Conservation (phyloP, 2,329 filamentous ascomycete species). For the Truncatella angustata region DNA sequence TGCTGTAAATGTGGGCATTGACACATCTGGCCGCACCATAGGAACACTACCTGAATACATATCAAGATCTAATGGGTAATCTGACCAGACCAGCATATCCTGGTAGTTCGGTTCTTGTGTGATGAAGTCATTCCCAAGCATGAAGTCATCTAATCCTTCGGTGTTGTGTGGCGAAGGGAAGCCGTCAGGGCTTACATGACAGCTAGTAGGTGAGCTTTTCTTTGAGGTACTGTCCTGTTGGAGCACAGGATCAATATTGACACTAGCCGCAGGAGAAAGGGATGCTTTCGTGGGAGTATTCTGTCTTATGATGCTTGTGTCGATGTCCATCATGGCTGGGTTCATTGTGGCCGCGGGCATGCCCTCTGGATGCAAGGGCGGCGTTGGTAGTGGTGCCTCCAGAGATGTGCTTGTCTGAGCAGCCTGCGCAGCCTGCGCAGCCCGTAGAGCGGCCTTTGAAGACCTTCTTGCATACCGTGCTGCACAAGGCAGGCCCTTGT, state of each 20-base stretch:
- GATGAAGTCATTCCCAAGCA: slow-evolving; percentile 35
- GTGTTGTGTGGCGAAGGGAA: slow-evolving; percentile 36
- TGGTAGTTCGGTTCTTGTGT: slow-evolving; percentile 36
- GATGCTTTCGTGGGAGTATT: slow-evolving; percentile 23
- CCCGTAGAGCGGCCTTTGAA: slow-evolving; percentile 44
- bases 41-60: slow-evolving; percentile 34
- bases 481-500: slow-evolving; percentile 47
- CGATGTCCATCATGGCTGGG: slow-evolving; percentile 36
- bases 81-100: slow-evolving; percentile 43
- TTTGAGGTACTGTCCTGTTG: slow-evolving; percentile 22
- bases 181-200: slow-evolving; percentile 31
- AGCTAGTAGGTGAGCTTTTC: slow-evolving; percentile 30
- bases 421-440: slow-evolving; percentile 13
- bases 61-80: slow-evolving; percentile 42
- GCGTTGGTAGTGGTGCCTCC: slow-evolving; percentile 19
- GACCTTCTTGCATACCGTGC: slow-evolving; percentile 50
- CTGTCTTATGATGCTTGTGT: slow-evolving; percentile 23
- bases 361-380: slow-evolving; percentile 17
- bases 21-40: slow-evolving; percentile 31
- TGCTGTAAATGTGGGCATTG: slow-evolving; percentile 36
- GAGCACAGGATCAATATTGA: slow-evolving; percentile 31
- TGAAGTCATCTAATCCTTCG: slow-evolving; percentile 41
- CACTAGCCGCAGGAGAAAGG: slow-evolving; percentile 25
- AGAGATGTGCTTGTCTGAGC: slow-evolving; percentile 38
- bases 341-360: slow-evolving; percentile 23